Evolutionary conservation across 2,329 filamentous ascomycete species (phyloP).

Genomic region (Fusarium buharicum): DNA sequence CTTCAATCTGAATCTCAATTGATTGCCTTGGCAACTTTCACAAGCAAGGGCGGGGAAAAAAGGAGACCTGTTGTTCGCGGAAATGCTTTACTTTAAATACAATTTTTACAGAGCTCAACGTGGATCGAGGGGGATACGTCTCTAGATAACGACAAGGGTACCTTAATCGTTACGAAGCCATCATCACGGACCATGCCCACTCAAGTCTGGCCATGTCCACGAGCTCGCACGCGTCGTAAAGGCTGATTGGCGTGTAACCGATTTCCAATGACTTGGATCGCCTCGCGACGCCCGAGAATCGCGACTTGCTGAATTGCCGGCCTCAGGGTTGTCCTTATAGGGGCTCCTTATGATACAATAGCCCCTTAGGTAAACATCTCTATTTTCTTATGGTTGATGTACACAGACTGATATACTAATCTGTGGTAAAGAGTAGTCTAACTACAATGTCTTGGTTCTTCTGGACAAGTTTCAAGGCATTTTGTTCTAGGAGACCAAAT

Average conservation of each 20-base stretch:
- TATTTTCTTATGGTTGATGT: too few species aligned
- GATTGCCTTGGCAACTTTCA: background rate
- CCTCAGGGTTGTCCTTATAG: background rate
- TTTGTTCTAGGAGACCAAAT: too few species aligned
- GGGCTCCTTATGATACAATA: too few species aligned
- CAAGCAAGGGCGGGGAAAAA: slow-evolving; percentile 9
- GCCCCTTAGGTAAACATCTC: too few species aligned
- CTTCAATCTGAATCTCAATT: background rate
- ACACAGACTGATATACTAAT: too few species aligned
- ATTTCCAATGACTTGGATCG: slow-evolving; percentile 37
- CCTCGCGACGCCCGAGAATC: slow-evolving; percentile 25
- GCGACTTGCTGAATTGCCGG: slow-evolving; percentile 13
- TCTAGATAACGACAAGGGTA: slow-evolving; percentile 39
- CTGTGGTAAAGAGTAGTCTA: too few species aligned
- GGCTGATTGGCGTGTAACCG: slow-evolving; percentile 39
- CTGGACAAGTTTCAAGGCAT: too few species aligned
- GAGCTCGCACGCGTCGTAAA: slow-evolving; percentile 29
- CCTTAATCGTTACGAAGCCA: slow-evolving; percentile 31
- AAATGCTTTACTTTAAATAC: slow-evolving; percentile 31
- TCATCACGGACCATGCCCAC: slow-evolving; percentile 32
- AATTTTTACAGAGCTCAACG: slow-evolving; percentile 21
- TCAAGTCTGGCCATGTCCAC: slow-evolving; percentile 31
- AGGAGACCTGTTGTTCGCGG: slow-evolving; percentile 5
- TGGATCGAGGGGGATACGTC: slow-evolving; percentile 37
- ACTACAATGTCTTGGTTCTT: too few species aligned